A percentile compares a stretch with the other conserved stretches of the same genome.
Conservation (phyloP, 441 rosid genomes). For the Corymbia calophylla region DNA sequence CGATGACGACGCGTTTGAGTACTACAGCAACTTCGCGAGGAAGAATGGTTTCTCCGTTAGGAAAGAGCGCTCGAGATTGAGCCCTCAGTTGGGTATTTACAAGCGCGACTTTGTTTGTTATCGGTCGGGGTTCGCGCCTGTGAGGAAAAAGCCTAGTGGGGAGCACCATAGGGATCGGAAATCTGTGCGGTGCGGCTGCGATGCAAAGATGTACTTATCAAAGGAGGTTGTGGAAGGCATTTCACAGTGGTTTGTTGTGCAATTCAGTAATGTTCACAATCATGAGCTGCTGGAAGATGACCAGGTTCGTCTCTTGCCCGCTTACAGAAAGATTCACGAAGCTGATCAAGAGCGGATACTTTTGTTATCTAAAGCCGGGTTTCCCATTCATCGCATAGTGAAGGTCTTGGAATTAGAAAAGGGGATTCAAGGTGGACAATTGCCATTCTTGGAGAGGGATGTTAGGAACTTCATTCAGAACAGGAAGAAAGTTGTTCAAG, state of each 20-base stretch:
- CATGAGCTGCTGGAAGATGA: conserved; percentile 92
- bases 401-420: conserved; percentile 82
- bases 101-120: conserved; percentile 90
- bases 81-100: conserved; percentile 80
- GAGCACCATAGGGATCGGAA: conserved; percentile 90
- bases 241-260: conserved; percentile 80
- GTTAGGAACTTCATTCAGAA: conserved; percentile 85
- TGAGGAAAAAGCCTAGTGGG: conserved; percentile 74
- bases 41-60: conserved; percentile 81
- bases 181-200: conserved; percentile 90
- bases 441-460: conserved; percentile 89
- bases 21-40: conserved; percentile 77
- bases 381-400: conserved; percentile 78
- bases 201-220: conserved; percentile 74
- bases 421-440: conserved; percentile 76
- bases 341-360: conserved; percentile 86
- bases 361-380: conserved; percentile 86
- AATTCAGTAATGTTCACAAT: conserved; percentile 92
- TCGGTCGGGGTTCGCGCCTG: conserved; percentile 86
- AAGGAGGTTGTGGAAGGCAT: conserved; percentile 60
- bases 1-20: conserved; percentile 80
- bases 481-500: conserved; percentile 78
- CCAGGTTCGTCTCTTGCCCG: conserved; percentile 86
- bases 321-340: conserved; percentile 85
- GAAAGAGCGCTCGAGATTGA: conserved; percentile 83